phyloP scores from a whole-genome alignment of 306 rosid genomes.

The Trichosanthes cucumerina region DNA sequence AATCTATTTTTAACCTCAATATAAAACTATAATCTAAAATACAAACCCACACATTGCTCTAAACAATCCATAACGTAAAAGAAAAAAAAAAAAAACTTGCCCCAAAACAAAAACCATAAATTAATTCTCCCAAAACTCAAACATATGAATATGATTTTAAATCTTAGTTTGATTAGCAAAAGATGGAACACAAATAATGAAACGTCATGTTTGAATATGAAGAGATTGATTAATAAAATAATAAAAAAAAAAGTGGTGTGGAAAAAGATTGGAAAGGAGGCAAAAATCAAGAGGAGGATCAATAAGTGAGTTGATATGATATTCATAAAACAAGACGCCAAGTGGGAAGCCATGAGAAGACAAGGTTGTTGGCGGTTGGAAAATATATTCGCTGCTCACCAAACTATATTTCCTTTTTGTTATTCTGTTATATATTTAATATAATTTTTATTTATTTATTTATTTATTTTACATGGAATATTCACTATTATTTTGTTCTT shows the following conservation, averaged over 20 bases:
- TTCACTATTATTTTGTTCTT: not conserved
- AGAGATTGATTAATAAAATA: too few relatives aligned
- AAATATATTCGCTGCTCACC: not conserved
- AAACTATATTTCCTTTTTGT: not conserved
- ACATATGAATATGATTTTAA: too few relatives aligned
- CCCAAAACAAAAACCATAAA: not conserved
- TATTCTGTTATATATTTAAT: not conserved
- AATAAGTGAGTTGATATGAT: not conserved
- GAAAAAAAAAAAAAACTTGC: not conserved
- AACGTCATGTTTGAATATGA: not conserved
- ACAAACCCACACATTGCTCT: too few relatives aligned
- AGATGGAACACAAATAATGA: not conserved
- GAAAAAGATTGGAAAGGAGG: not conserved
- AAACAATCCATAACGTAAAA: too few relatives aligned
- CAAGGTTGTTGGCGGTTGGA: conserved; percentile 4
- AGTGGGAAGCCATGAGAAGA: not conserved
- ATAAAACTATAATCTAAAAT: too few relatives aligned
- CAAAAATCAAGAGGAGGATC: not conserved
- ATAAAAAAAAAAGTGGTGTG: not conserved
- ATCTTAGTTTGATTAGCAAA: not conserved
- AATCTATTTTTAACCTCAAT: too few relatives aligned
- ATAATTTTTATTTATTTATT: not conserved
- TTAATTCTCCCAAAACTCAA: not conserved
- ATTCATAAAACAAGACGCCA: not conserved
- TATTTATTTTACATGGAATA: not conserved